Percentiles rank a stretch among this genome's conserved stretches.
Conservation (phyloP, 805 yeast genomes). For the Candida maesae region DNA sequence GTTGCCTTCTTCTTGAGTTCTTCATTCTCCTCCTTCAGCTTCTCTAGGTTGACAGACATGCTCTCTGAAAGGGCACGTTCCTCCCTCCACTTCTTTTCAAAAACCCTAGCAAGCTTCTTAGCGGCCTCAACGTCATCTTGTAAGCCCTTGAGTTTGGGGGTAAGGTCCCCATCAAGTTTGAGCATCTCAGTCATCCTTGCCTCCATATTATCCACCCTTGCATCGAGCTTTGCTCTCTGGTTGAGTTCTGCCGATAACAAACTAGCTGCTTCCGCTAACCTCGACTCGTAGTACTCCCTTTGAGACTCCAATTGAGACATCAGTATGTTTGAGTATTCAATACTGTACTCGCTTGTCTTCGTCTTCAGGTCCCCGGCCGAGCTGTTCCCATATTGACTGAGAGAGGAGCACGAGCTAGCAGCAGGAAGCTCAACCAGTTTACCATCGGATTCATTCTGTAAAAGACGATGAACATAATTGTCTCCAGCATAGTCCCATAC, state of each 20-base stretch:
- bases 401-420: conserved; percentile 6
- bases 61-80: conserved; percentile 44
- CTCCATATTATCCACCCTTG: background rate
- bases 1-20: conserved; percentile 36
- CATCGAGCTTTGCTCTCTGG: background rate
- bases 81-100: conserved; percentile 39
- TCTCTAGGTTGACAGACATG: conserved; percentile 37
- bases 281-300: conserved; percentile 71
- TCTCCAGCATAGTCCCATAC: conserved; percentile 97
- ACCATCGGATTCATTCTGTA: conserved; percentile 85
- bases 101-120: conserved; percentile 8
- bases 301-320: conserved; percentile 83
- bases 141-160: no score
- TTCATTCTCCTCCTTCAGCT: conserved; percentile 30
- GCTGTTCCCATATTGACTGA: background rate
- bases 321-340: conserved; percentile 77
- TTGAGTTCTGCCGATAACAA: conserved; percentile 14
- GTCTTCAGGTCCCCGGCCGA: conserved; percentile 21
- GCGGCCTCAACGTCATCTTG: background rate
- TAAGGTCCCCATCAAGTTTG: no score
- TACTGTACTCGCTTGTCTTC: conserved; percentile 56
- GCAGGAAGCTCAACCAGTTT: conserved; percentile 69
- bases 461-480: conserved; percentile 79
- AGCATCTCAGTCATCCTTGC: background rate
- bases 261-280: conserved; percentile 35